phyloP scores from a whole-genome alignment of 768 basidiomycete species.

The Neoboletus magnificus region DNA sequence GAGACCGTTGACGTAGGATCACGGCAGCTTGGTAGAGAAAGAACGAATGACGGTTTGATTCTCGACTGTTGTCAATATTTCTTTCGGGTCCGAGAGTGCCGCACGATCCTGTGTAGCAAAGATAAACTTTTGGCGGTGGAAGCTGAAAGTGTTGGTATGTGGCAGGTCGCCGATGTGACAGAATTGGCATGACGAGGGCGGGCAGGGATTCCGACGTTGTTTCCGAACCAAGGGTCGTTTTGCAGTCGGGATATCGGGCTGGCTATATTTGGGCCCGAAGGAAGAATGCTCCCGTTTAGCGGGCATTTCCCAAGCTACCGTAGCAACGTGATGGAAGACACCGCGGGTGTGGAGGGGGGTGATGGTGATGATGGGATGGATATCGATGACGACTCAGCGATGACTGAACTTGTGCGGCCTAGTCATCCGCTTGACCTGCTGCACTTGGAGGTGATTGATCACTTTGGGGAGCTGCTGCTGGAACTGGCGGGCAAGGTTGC shows the following conservation, averaged over 20 bases:
- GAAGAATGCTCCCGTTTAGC: conserved; percentile 37
- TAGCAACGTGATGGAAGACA: conserved; percentile 27
- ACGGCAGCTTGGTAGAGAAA: conserved; percentile 32
- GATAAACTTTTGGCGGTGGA: conserved; percentile 67
- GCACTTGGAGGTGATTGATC: conserved; percentile 65
- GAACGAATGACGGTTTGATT: conserved; percentile 66
- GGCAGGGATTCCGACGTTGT: conserved; percentile 24
- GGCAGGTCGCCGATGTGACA: neutral
- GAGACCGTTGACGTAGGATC: neutral
- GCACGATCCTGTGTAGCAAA: conserved; percentile 60
- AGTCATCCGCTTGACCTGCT: conserved; percentile 62
- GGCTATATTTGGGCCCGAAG: conserved; percentile 41
- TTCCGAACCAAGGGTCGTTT: conserved; percentile 35
- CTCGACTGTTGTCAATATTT: conserved; percentile 75
- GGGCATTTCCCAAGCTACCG: conserved; percentile 36
- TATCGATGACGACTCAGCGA: conserved; percentile 51
- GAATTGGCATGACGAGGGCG: conserved; percentile 12
- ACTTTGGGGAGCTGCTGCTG: conserved; percentile 60
- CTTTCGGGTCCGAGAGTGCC: conserved; percentile 34
- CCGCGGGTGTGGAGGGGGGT: conserved; percentile 24
- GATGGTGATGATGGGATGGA: conserved; percentile 52
- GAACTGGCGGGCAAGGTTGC: conserved; percentile 56
- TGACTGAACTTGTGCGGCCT: conserved; percentile 38
- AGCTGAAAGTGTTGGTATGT: conserved; percentile 45
- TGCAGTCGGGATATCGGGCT: conserved; percentile 53